Percentiles rank a stretch among this genome's conserved stretches.
phyloP scores from a whole-genome alignment of 2,329 filamentous ascomycete species.

The Acrodontium crateriforme region DNA sequence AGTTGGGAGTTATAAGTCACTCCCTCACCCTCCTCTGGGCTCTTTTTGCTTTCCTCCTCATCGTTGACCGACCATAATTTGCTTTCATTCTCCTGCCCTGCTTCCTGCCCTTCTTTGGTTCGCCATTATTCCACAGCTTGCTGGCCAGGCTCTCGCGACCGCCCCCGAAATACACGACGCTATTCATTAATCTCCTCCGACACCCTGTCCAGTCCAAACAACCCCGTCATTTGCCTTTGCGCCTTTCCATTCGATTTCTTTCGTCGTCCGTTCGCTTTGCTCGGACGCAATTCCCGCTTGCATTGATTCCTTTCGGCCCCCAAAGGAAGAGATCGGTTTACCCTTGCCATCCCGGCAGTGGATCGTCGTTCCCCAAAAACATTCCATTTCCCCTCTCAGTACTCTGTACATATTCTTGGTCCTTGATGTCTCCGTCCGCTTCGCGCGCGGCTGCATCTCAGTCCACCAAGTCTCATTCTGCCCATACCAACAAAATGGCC shows the following conservation, averaged over 20 bases:
- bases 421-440: constrained; percentile 32
- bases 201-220: too few species aligned
- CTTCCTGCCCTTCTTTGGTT: constrained; percentile 21
- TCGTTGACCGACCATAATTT: constrained; percentile 35
- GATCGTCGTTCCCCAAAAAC: too few species aligned
- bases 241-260: too few species aligned
- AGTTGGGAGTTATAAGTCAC: constrained; percentile 35
- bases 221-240: constrained; percentile 16
- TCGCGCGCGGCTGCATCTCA: too few species aligned
- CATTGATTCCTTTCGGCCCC: constrained; percentile 1
- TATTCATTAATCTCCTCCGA: constrained; percentile 30
- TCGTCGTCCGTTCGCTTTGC: constrained; percentile 5
- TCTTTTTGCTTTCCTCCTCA: constrained; percentile 12
- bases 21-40: constrained; percentile 16
- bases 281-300: constrained; percentile 5
- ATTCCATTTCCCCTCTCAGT: too few species aligned
- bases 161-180: constrained; percentile 28
- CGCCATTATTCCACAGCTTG: constrained; percentile 26
- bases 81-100: constrained; percentile 21
- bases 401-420: constrained; percentile 32
- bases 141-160: constrained; percentile 39
- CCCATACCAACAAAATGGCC: constrained; percentile 32
- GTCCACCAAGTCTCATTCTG: constrained; percentile 27
- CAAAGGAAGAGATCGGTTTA: too few species aligned
- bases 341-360: too few species aligned